These are phyloP conservation scores for Pseudopyricularia javanii DNA, from an alignment of 2,329 filamentous ascomycete species.

Conservation along the genomic window DNA sequence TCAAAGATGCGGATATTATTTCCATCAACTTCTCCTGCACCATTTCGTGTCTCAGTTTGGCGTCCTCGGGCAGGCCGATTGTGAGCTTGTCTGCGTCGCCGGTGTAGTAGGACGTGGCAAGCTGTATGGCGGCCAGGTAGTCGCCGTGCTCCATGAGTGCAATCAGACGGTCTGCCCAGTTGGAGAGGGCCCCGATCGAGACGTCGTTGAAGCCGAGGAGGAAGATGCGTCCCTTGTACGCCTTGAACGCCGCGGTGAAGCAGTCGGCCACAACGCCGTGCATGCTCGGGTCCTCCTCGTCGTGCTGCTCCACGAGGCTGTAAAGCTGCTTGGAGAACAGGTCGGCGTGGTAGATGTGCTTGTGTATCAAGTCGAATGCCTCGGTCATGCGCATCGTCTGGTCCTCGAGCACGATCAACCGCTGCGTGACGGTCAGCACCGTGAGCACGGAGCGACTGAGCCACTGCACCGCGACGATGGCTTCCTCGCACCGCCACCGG, in stretches of 20 bases:
- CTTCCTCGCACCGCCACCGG: constrained; percentile 86
- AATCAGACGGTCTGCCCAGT: constrained; percentile 90
- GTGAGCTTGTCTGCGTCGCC: constrained; percentile 90
- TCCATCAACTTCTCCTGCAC: constrained; percentile 83
- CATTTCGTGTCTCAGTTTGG: constrained; percentile 60
- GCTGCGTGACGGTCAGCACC: constrained; percentile 86
- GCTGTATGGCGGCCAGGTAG: constrained; percentile 78
- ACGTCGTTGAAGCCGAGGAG: constrained; percentile 89
- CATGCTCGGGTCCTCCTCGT: constrained; percentile 79
- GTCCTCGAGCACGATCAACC: constrained; percentile 86
- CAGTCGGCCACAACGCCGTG: constrained; percentile 95
- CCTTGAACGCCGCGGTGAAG: constrained; percentile 94
- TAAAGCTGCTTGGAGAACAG: constrained; percentile 82
- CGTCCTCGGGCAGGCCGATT: constrained; percentile 81
- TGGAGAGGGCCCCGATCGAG: constrained; percentile 81
- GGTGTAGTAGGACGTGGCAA: constrained; percentile 86
- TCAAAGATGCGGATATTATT: constrained; percentile 85
- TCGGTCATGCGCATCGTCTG: constrained; percentile 75
- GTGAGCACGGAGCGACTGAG: constrained; percentile 84
- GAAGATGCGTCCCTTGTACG: constrained; percentile 90
- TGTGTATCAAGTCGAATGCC: constrained; percentile 81
- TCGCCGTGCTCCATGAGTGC: constrained; percentile 96
- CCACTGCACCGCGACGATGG: constrained; percentile 95
- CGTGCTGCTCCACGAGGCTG: constrained; percentile 71
- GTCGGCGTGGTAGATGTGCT: constrained; percentile 85